Evolutionary conservation across 2,329 filamentous ascomycete species (phyloP).

Genomic region (Metarhizium brunneum): DNA sequence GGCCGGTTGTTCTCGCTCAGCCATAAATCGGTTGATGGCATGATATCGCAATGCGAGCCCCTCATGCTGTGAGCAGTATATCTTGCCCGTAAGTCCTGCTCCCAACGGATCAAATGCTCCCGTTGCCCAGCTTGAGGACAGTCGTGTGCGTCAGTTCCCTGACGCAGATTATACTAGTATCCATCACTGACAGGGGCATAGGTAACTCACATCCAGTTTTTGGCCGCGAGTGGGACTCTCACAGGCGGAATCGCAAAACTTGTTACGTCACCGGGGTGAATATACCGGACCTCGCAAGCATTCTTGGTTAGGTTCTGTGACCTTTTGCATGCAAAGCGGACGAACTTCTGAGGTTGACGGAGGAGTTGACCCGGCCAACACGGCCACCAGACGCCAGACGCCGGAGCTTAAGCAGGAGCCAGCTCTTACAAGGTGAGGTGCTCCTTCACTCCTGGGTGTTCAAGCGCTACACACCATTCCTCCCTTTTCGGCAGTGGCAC

Average conservation of each 20-base stretch:
- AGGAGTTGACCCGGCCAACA: neutral
- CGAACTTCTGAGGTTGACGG: neutral
- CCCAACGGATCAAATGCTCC: neutral
- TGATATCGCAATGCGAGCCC: too few relatives aligned
- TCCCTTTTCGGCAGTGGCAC: neutral
- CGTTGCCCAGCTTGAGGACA: neutral
- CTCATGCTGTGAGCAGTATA: neutral
- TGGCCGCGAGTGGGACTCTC: neutral
- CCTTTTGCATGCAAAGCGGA: neutral
- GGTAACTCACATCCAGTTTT: neutral
- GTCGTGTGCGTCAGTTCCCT: neutral
- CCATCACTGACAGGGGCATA: neutral
- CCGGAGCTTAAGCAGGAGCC: too few relatives aligned
- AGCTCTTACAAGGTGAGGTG: neutral
- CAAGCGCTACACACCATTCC: too few relatives aligned
- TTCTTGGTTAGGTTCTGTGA: neutral
- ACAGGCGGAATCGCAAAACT: neutral
- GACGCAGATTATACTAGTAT: neutral
- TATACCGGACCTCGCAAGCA: neutral
- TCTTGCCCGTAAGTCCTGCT: neutral
- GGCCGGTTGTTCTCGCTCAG: neutral
- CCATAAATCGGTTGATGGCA: neutral
- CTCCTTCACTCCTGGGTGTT: neutral
- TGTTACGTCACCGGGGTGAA: neutral
- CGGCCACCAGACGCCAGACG: too few relatives aligned